Base-by-base conservation (phyloP, 2,329 filamentous ascomycete genomes). In the Scedosporium dehoogii region DNA sequence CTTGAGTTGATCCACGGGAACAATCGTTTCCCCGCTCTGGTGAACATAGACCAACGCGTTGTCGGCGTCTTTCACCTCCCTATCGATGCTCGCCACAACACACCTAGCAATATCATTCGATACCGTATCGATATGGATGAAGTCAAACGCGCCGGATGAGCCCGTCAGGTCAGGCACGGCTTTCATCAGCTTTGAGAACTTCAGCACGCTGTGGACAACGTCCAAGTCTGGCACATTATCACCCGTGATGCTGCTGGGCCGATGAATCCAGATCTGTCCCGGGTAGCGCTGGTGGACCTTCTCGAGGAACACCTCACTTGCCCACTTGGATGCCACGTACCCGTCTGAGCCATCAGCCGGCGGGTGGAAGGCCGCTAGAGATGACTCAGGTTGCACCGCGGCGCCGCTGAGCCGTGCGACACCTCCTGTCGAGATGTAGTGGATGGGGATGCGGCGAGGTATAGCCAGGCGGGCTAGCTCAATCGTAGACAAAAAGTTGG, bases 351-450 rank as follows among this genome's bases (percentile, higher is more conserved):
- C 69, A 60, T 70, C 64, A 1, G 62, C 63, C 0, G 70, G 66
- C 57, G 62, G 16, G 6, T 16, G 5, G 42, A 16, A 18, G 42
- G 16, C 18, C 4, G 42, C 42, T 2, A 46, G 16, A 16, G 18
- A 57, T 38, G 60, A 66, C 10, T 46, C 48, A 9, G 42, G 42
- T 46, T 16, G 18, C 42, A 18, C 16, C 14, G 42, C 42, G 18
- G 14, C 42, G 42, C 18, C 42, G 18, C 18, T 46, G 42, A 46
- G 16, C 60, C 61, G 46, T 58, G 67, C 60, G 16, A 71, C 69
- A 3, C 65, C 67, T 2, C 65, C 69, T 0, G 70, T 71, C 0
- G 75, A 78, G 1, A 78, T 62, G 59, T 68, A 78, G 64, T 78
- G 75, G 23, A 79, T 23, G 1, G 75, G 71, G 1, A 74, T 62